phyloP scores from a whole-genome alignment of 1,139 yeast genomes.

The Sugiyamaella pinicola region DNA sequence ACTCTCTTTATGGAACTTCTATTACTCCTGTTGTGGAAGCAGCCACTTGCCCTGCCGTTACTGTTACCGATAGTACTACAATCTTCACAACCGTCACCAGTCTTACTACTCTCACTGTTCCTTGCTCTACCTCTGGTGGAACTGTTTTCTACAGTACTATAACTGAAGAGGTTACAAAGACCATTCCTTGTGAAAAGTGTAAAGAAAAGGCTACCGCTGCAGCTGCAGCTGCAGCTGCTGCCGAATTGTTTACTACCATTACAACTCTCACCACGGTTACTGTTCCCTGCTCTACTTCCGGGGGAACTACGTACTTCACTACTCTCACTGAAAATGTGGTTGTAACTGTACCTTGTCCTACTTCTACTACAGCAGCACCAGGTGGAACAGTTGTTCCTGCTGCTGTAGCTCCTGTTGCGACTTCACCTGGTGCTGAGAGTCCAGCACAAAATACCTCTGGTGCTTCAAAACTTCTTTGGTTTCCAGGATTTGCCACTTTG shows the following conservation, averaged over 20 bases:
- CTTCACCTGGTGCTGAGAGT: neutral
- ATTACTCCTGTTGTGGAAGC: constrained; percentile 9
- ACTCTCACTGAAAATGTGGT: constrained; percentile 16
- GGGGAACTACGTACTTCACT: constrained; percentile 7
- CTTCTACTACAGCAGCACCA: neutral
- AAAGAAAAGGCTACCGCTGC: constrained; percentile 1
- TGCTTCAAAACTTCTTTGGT: constrained; percentile 8
- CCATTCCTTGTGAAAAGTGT: constrained; percentile 15
- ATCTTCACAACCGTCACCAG: constrained; percentile 11
- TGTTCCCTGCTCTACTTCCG: constrained; percentile 13
- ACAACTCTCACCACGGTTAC: constrained; percentile 13
- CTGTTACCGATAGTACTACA: constrained; percentile 12
- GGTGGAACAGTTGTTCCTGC: constrained; percentile 1
- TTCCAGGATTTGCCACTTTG: constrained; percentile 1
- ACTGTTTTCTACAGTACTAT: constrained; percentile 14
- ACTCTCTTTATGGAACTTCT: constrained; percentile 15
- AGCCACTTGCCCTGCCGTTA: constrained; percentile 11
- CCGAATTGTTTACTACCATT: constrained; percentile 13
- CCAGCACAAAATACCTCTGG: constrained; percentile 13
- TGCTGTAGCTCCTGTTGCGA: neutral
- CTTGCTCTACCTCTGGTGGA: constrained; percentile 9
- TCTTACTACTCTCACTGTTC: constrained; percentile 15
- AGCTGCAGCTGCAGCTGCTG: neutral
- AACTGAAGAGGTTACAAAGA: constrained; percentile 17
- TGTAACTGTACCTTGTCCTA: constrained; percentile 14